Evolutionary conservation across 495 filamentous ascomycete genomes (phyloP), one percentile per base, ranked within the genome.

Genomic region (Xeromyces bisporus): DNA sequence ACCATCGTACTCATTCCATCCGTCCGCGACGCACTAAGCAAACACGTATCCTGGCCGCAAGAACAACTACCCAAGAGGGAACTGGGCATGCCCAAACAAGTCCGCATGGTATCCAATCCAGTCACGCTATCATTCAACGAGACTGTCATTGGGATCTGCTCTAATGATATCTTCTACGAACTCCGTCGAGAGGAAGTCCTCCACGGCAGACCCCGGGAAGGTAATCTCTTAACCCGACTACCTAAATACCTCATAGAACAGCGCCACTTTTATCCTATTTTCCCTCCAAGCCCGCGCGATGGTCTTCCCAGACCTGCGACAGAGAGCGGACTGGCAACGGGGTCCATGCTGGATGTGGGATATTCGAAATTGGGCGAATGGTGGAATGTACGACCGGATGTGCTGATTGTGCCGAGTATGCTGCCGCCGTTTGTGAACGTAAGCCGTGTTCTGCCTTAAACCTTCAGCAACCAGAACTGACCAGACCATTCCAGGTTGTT

Each of bases 361-460:
- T 91, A 93, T 53, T 37, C 85, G 50, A 86, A 91, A 51, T 55
- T 94, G 16, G 87, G 83, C 16, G 89, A 94, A 54, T 84, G 89
- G 72, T 62, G 87, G 39, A 77, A 75, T 38, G 75, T 80, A 2
- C 59, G 71, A 32, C 89, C 89, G 7, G 89, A 97, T 60, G 64
- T 97, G 15, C 45, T 94, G 37, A 64, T 97, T 20, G 59, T 79
- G 15, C 89, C 89, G 18, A 93, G 84, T 41, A 68, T 75, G 36
- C 51, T 97, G 39, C 73, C 76, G 6, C 74, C 81, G 3, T 93
- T 91, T 61, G 81, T 78, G 23, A 91, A 82, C 70, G 84, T 89
- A 60, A 38, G 66, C 46, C 37, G 2, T 16, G 6, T n/a, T n/a
- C n/a, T n/a, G n/a, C n/a, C n/a, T n/a, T n/a, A n/a, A n/a, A n/a